Evolutionary conservation across 2,329 filamentous ascomycete genomes (phyloP), one percentile per base, ranked within the genome.

Genomic region (Daldinia eschscholtzii): DNA sequence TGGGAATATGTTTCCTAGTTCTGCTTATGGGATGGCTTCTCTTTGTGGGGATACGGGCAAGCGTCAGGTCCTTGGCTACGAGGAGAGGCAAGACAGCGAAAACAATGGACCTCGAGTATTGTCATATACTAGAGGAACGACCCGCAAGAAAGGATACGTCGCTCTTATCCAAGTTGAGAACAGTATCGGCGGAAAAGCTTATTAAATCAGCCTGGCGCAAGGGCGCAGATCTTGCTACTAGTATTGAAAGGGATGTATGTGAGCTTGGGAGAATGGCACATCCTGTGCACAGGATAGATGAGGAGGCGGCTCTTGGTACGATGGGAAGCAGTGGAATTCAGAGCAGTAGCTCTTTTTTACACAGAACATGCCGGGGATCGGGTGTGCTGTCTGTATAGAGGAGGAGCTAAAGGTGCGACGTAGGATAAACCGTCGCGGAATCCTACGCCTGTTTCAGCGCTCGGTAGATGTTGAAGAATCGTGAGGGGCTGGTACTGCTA

Each of bases 291-390:
- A 3, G 23, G 13, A 4, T 65, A 23, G 70, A 71, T 6, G 64
- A 71, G 30, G 66, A 69, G 37, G 57, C 58, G 13, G 61, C 41
- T 10, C 13, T 68, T 46, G 44, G 33, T n/a, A 26, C 10, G 10
- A 15, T 12, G 50, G 57, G 55, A 26, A 41, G 30, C 12, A 50
- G 55, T 5, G 56, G 35, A 62, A 57, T 18, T 15, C 44, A 61
- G 18, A 28, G 28, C 13, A 60, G 42, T 23, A 50, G 55, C 50
- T 63, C 73, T 76, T 76, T 76, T 76, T 76, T 76, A 76, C 72
- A 60, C 53, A 42, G 20, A 48, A 67, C 62, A 46, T 61, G 61
- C 46, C 61, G 37, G 62, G 55, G 57, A 42, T 61, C 18, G 67
- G 62, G 46, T 74, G 72, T 57, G 62, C 58, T 20, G 15, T 67